Evolutionary conservation across 23 red algal genomes (phyloP).

Genomic region (Gracilaria domingensis): DNA sequence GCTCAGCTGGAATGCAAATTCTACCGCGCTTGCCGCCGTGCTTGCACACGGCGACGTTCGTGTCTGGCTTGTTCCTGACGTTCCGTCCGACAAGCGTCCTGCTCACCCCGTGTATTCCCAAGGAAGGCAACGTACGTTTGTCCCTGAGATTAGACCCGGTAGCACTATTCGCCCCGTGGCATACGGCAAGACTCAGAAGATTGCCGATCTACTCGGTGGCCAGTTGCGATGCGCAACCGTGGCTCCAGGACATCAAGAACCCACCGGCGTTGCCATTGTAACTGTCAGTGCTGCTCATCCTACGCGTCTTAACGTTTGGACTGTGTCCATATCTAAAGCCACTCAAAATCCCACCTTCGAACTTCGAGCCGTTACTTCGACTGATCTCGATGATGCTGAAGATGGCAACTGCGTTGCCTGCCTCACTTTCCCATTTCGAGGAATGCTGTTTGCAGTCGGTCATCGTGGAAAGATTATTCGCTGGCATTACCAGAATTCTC

Average conservation of each 20-base stretch:
- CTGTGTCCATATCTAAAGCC: slow-evolving; percentile 32
- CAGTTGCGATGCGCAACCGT: slow-evolving; percentile 65
- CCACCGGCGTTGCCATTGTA: slow-evolving; percentile 57
- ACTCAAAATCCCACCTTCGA: slow-evolving; percentile 33
- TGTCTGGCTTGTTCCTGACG: slow-evolving; percentile 60
- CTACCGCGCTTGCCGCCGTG: slow-evolving; percentile 44
- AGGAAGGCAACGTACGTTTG: slow-evolving; percentile 15
- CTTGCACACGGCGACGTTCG: slow-evolving; percentile 61
- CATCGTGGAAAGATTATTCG: slow-evolving; percentile 46
- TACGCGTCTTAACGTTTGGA: slow-evolving; percentile 65
- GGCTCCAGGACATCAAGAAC: slow-evolving; percentile 53
- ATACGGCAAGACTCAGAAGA: slow-evolving; percentile 40
- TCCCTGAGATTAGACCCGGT: neutral
- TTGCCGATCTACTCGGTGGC: slow-evolving; percentile 45
- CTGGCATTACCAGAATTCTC: slow-evolving; percentile 57
- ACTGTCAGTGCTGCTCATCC: slow-evolving; percentile 54
- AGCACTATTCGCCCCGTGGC: slow-evolving; percentile 9
- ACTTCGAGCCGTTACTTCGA: slow-evolving; percentile 6
- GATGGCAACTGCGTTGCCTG: slow-evolving; percentile 58
- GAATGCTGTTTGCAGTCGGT: slow-evolving; percentile 68
- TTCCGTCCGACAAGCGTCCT: slow-evolving; percentile 3
- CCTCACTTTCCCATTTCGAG: slow-evolving; percentile 44
- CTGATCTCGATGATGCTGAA: slow-evolving; percentile 39
- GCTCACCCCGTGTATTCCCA: neutral
- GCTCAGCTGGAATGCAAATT: slow-evolving; percentile 64